Evolutionary conservation across 176 grass and related monocot genomes (phyloP), one percentile per base, ranked within the genome.

Genomic region (Oryza australiensis): DNA sequence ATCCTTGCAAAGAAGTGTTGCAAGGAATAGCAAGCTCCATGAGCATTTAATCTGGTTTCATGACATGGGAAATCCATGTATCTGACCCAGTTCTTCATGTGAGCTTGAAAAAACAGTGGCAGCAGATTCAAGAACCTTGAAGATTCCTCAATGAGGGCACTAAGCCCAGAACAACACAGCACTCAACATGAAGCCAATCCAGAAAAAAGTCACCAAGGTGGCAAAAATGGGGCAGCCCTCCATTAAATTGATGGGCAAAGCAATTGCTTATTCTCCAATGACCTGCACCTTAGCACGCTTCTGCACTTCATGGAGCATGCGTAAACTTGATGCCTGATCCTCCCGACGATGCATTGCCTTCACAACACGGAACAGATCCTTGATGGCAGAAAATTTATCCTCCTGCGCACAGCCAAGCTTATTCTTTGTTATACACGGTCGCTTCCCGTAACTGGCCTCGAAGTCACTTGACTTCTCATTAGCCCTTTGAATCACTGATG

Each of bases 381-480:
- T 86, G 16, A 98, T 93, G 37, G 83, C 75, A 84, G 70, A 26
- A 79, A 82, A 70, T 72, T 43, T 86, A 32, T 80, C 79, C 40
- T 86, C 81, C 15, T 53, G 60, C 34, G 28, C 18, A 72, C 37
- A 71, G 12, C 15, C 43, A 74, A 80, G 64, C 68, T 72, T 72
- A 46, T 82, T 72, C 53, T 77, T 75, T 33, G 26, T 73, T 74
- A 59, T 37, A 24, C 6, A 9, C 14, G 32, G 46, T 27, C 40
- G 75, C 37, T 91, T 98, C 74, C 88, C 86, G 60, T 94, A 93
- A 72, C 28, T 92, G 27, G 82, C 86, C 80, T 98, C 95, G 84
- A 98, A 98, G 10, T 93, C 92, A 63, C 15, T 84, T 0, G 95
- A 98, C 71, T 94, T 98, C 82, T 89, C 53, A 32, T 76, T 83